Conservation (phyloP, 805 yeast species). For the Metschnikowia lochheadii region DNA sequence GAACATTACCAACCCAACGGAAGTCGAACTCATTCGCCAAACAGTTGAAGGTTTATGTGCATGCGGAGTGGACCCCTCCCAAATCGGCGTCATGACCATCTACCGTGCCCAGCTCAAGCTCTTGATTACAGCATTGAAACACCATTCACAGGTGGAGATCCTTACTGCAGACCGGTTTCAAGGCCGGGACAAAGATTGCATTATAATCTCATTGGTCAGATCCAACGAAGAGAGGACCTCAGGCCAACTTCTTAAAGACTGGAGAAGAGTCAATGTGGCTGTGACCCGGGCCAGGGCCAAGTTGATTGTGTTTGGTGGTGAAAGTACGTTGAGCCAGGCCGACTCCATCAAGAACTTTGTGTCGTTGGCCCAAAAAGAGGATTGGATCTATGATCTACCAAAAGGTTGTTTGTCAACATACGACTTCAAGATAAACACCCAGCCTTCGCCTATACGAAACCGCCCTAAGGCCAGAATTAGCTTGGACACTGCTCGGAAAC, state of each 20-base stretch:
- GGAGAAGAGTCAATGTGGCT: slow-evolving; percentile 93
- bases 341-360: slow-evolving; percentile 58
- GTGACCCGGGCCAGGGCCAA: slow-evolving; percentile 87
- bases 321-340: slow-evolving; percentile 50
- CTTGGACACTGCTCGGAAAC: slow-evolving; percentile 16
- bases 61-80: slow-evolving; percentile 55
- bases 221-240: slow-evolving; percentile 62
- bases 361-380: slow-evolving; percentile 47
- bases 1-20: slow-evolving; percentile 67
- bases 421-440: slow-evolving; percentile 18
- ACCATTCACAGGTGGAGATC: slow-evolving; percentile 54
- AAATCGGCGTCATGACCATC: slow-evolving; percentile 85
- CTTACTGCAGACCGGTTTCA: slow-evolving; percentile 95
- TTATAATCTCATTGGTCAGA: slow-evolving; percentile 84
- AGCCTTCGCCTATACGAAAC: slow-evolving; percentile 2
- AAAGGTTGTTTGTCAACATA: slow-evolving; percentile 38
- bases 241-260: slow-evolving; percentile 79
- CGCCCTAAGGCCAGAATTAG: slow-evolving; percentile 5
- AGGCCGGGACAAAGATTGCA: slow-evolving; percentile 91
- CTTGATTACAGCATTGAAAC: slow-evolving; percentile 24
- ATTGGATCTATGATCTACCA: slow-evolving; percentile 65
- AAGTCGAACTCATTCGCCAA: slow-evolving; percentile 61
- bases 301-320: slow-evolving; percentile 79
- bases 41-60: slow-evolving; percentile 53
- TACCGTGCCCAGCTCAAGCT: slow-evolving; percentile 68